phyloP scores from a whole-genome alignment of 2,329 filamentous ascomycete species.

The Cercospora sesami region DNA sequence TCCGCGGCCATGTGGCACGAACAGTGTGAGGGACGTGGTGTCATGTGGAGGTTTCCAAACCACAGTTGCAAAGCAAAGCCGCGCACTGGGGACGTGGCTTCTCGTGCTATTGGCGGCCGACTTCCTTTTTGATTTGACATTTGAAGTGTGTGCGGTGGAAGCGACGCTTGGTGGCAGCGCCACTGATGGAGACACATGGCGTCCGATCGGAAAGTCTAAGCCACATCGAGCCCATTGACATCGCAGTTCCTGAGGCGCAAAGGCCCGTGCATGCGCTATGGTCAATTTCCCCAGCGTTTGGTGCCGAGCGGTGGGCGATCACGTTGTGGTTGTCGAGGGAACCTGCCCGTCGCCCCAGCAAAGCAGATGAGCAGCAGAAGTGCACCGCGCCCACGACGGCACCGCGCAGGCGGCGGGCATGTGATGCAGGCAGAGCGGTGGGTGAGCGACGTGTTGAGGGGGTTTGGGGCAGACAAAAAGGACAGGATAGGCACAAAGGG shows the following conservation, averaged over 20 bases:
- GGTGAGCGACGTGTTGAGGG: background rate
- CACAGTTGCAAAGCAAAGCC: background rate
- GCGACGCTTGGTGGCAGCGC: background rate
- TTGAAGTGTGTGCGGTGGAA: background rate
- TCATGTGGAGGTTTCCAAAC: background rate
- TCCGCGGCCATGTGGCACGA: background rate
- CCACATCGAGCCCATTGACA: background rate
- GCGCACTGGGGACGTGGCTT: background rate
- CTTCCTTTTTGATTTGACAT: background rate
- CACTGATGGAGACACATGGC: conserved; percentile 1
- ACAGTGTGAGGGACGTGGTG: background rate
- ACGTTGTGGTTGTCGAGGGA: conserved; percentile 9
- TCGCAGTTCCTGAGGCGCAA: background rate
- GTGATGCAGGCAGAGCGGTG: background rate
- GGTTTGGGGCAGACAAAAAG: background rate
- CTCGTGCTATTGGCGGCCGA: background rate
- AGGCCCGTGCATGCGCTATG: conserved; percentile 1
- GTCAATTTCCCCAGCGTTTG: conserved; percentile 5
- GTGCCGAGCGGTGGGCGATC: background rate
- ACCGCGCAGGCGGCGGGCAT: background rate
- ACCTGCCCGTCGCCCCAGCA: conserved; percentile 10
- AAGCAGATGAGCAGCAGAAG: background rate
- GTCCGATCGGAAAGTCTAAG: background rate
- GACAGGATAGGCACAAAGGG: background rate
- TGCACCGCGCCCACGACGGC: background rate